Conservation (phyloP, 139 green algal species). For the Micractinium conductrix region DNA sequence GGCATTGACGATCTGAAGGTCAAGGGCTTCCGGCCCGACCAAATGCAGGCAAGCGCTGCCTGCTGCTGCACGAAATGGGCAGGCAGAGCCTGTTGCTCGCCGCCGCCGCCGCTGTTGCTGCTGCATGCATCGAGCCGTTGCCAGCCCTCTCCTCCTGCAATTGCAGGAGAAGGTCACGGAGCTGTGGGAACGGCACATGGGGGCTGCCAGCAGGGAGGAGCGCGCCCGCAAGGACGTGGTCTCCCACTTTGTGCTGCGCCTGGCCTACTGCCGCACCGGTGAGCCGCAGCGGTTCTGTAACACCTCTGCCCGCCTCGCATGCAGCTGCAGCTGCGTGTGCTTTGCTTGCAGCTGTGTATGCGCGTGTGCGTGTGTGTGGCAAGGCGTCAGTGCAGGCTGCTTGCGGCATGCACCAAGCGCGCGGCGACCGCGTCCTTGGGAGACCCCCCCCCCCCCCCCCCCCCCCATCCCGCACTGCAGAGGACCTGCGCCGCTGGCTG, state of each 20-base stretch:
- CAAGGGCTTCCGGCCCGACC: slow-evolving; percentile 64
- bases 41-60: slow-evolving; percentile 29
- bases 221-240: slow-evolving; percentile 70
- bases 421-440: too few species aligned
- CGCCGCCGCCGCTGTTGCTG: neutral
- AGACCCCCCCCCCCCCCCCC: too few species aligned
- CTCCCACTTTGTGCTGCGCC: slow-evolving; percentile 92
- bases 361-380: too few species aligned
- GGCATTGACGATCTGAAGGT: slow-evolving; percentile 85
- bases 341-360: too few species aligned
- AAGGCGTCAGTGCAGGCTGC: too few species aligned
- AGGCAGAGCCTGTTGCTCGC: neutral
- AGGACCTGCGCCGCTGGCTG: slow-evolving; percentile 91
- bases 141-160: too few species aligned
- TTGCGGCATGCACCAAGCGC: too few species aligned
- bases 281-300: too few species aligned
- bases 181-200: slow-evolving; percentile 60
- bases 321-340: too few species aligned
- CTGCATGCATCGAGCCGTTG: neutral
- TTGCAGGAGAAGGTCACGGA: slow-evolving; percentile 46
- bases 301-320: too few species aligned
- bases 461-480: too few species aligned
- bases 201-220: slow-evolving; percentile 47
- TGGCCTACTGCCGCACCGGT: slow-evolving; percentile 90
- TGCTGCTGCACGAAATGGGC: too few species aligned